phyloP scores from a whole-genome alignment of 129 eudicot genomes.

The Sambucus nigra region DNA sequence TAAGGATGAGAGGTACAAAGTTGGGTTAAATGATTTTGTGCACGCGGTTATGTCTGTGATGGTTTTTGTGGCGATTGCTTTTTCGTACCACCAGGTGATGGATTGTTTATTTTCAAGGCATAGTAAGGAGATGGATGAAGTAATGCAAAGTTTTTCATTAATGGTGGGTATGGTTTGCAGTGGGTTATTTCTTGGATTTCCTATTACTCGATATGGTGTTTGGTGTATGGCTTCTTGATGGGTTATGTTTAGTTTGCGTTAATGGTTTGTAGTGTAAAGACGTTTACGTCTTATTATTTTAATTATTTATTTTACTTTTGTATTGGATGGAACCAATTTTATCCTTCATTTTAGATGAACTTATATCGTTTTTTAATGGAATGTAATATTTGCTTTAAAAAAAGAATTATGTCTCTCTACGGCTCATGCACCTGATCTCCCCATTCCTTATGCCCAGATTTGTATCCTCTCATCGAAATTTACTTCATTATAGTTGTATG shows the following conservation, averaged over 20 bases:
- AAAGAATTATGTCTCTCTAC: too few relatives aligned
- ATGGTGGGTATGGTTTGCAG: slow-evolving; percentile 87
- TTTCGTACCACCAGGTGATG: slow-evolving; percentile 73
- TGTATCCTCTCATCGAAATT: too few relatives aligned
- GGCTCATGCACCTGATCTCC: too few relatives aligned
- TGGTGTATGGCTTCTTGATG: slow-evolving; percentile 71
- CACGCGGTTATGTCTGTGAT: slow-evolving; percentile 71
- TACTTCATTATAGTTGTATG: too few relatives aligned
- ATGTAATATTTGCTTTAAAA: too few relatives aligned
- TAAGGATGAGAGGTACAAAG: slow-evolving; percentile 48
- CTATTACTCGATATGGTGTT: slow-evolving; percentile 67
- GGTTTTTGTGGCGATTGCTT: slow-evolving; percentile 74
- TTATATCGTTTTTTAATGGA: too few relatives aligned
- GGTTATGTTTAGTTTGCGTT: too few relatives aligned
- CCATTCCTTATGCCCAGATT: too few relatives aligned
- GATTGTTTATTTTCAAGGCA: slow-evolving; percentile 68
- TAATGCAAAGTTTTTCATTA: slow-evolving; percentile 77
- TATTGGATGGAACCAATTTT: not conserved
- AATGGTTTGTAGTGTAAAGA: too few relatives aligned
- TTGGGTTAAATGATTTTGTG: slow-evolving; percentile 51
- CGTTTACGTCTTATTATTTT: not conserved
- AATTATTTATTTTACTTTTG: too few relatives aligned
- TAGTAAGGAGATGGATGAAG: slow-evolving; percentile 77
- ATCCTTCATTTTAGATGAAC: too few relatives aligned
- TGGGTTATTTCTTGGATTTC: slow-evolving; percentile 72